Evolutionary conservation across 139 green algal genomes (phyloP).

Genomic region (Desmodesmus armatus): DNA sequence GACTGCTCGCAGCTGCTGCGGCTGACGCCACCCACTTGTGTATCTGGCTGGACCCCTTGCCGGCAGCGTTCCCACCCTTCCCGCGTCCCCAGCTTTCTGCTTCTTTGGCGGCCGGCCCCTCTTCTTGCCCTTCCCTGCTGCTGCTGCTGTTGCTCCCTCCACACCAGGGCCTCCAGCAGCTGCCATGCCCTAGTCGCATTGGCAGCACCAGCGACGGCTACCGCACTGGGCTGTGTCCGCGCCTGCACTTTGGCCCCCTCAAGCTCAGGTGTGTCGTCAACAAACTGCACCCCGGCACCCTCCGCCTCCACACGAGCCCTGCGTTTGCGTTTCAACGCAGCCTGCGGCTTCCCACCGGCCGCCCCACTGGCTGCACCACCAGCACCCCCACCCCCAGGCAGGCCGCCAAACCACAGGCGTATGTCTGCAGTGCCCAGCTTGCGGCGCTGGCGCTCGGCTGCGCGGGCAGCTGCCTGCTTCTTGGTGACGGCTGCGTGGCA

Average conservation of each 20-base stretch:
- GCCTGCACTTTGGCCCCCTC: no score
- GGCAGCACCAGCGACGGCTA: no score
- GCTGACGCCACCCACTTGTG: background rate
- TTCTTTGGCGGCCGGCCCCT: no score
- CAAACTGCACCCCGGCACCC: background rate
- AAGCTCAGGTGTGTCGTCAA: no score
- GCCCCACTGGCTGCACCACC: background rate
- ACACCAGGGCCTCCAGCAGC: no score
- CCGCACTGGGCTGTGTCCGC: no score
- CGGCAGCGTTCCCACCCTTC: background rate
- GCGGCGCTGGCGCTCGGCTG: conserved; percentile 53
- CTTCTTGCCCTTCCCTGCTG: background rate
- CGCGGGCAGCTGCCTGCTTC: conserved; percentile 56
- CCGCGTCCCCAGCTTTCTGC: no score
- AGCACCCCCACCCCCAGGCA: background rate
- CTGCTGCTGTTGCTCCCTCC: no score
- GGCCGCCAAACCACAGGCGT: conserved; percentile 45
- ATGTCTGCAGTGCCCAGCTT: conserved; percentile 58
- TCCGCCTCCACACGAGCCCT: background rate
- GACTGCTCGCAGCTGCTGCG: background rate
- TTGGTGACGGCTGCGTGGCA: conserved; percentile 73
- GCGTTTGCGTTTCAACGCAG: conserved; percentile 5
- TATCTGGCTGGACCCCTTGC: no score
- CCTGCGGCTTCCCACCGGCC: background rate
- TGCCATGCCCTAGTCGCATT: no score